phyloP scores from a whole-genome alignment of 176 grass and related monocot genomes.

The Lolium perenne region DNA sequence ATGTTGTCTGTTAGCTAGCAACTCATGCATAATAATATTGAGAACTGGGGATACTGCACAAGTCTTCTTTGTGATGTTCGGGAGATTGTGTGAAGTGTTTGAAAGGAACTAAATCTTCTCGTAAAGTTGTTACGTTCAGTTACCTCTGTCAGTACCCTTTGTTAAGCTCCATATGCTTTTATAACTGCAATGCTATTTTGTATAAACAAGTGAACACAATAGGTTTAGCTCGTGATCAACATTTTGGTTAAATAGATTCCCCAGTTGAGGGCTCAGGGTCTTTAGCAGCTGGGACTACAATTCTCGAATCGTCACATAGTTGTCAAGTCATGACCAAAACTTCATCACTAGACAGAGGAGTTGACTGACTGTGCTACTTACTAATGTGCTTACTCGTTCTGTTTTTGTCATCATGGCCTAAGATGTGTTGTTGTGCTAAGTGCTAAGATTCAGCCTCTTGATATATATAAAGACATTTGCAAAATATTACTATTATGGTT shows the following conservation, averaged over 20 bases:
- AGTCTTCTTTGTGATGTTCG: neutral
- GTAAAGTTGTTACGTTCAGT: neutral
- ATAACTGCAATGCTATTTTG: neutral
- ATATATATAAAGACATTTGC: neutral
- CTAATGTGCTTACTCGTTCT: neutral
- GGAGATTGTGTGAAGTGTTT: neutral
- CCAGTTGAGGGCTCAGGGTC: neutral
- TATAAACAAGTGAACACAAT: neutral
- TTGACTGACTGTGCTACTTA: neutral
- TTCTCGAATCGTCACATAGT: neutral
- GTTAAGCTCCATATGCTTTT: neutral
- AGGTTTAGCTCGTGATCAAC: neutral
- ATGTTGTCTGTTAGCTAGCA: neutral
- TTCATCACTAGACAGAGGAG: neutral
- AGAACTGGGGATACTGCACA: neutral
- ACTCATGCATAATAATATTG: neutral
- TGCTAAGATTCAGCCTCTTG: neutral
- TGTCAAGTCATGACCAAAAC: neutral
- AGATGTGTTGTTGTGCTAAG: neutral
- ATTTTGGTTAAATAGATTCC: neutral
- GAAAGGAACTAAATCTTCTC: neutral
- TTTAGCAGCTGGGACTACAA: neutral
- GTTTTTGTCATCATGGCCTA: neutral
- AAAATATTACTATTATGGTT: neutral
- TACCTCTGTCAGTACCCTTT: neutral